Percentiles rank a stretch among this genome's conserved stretches.
These are phyloP conservation scores for Cryptosporidium andersoni DNA, from an alignment of 169 alveolate genomes.

Conservation along the genomic window DNA sequence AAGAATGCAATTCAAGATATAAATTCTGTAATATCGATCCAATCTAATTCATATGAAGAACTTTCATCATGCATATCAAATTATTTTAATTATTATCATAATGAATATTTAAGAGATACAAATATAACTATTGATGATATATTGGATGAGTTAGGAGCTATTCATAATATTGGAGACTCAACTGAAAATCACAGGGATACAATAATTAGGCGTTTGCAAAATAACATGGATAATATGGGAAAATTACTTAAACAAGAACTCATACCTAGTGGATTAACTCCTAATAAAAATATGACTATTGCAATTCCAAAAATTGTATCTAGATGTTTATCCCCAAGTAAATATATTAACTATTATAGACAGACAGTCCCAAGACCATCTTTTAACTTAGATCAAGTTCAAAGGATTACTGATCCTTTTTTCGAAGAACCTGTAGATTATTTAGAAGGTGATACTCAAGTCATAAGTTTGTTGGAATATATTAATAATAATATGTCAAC, in stretches of 20 bases:
- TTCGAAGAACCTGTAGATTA: neutral
- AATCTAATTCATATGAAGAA: slow-evolving; percentile 30
- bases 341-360: slow-evolving; percentile 33
- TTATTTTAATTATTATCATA: slow-evolving; percentile 4
- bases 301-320: slow-evolving; percentile 10
- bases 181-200: neutral
- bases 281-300: slow-evolving; percentile 29
- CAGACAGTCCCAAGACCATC: slow-evolving; percentile 29
- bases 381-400: slow-evolving; percentile 35
- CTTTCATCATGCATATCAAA: slow-evolving; percentile 22
- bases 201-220: neutral
- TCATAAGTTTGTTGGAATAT: neutral
- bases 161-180: neutral
- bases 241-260: neutral
- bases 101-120: neutral
- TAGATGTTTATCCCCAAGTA: slow-evolving; percentile 56
- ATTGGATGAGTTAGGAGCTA: neutral
- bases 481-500: neutral
- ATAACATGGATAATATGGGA: slow-evolving; percentile 8
- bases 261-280: slow-evolving; percentile 9
- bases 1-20: slow-evolving; percentile 18
- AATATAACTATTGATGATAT: neutral
- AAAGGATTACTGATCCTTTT: slow-evolving; percentile 55
- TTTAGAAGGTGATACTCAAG: neutral
- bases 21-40: slow-evolving; percentile 18